Evolutionary conservation across 192 early-diverging fungal species (phyloP), one percentile per base, ranked within the genome.

Genomic region (Rhizophagus clarus): DNA sequence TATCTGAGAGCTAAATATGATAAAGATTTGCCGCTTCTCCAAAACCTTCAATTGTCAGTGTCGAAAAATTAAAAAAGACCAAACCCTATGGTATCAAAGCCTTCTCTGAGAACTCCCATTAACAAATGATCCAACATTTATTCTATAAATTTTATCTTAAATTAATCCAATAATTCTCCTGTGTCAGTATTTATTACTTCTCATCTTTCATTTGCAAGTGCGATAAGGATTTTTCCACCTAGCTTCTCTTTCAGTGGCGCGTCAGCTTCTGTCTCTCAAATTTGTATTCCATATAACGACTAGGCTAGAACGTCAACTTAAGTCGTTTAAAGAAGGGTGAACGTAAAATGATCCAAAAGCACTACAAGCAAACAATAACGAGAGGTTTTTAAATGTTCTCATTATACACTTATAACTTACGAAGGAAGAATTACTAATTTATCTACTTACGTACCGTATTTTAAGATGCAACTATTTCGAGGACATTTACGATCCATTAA

Each of bases 401-500:
- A 51, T 37, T 2, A 37, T 37, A 37, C 32, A 32, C 32, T 5
- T 62, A 28, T 34, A 14, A 29, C 62, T 76, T 17, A 11, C 9
- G 32, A 22, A 0, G 37, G 29, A 62, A 76, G 26, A 29, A 29
- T 63, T 61, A 6, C 62, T 64, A 37, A 32, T n/a, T 76, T 37
- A 75, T 9, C n/a, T 56, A 9, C 8, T 56, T 73, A 61, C 4
- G 24, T 61, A 61, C n/a, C n/a, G n/a, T n/a, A n/a, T n/a, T 76
- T 61, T 76, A 76, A 76, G 74, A 62, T 34, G 56, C 60, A 40
- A 75, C 34, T 4, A 28, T 62, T 29, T 75, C 17, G n/a, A n/a
- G 74, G 74, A 61, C 29, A 24, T 76, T 76, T 76, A 63, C 0
- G 74, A 76, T 40, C 29, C 56, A 76, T 61, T 26, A 40, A 76